Percentiles rank a stretch among this genome's conserved stretches.
These are phyloP conservation scores for Lichtheimia ramosa DNA, from an alignment of 371 early-diverging fungal species.

Conservation along the genomic window DNA sequence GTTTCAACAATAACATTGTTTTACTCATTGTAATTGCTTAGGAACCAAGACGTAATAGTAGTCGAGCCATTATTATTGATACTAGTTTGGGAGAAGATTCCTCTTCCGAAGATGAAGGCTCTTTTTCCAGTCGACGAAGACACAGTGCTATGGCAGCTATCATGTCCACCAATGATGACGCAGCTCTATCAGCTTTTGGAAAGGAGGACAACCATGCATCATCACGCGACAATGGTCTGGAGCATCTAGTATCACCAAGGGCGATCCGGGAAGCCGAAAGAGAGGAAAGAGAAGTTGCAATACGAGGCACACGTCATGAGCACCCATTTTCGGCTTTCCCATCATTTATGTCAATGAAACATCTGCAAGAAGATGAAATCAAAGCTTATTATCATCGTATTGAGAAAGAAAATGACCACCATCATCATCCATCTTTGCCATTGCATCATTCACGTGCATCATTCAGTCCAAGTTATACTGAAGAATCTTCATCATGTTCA, in stretches of 20 bases:
- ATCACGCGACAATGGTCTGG: not conserved
- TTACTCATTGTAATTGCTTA: not conserved
- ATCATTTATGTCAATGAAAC: constrained; percentile 26
- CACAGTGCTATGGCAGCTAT: not conserved
- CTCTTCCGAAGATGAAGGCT: not conserved
- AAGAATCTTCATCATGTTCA: constrained; percentile 7
- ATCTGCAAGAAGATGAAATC: constrained; percentile 14
- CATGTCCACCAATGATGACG: not conserved
- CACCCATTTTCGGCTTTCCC: constrained; percentile 29
- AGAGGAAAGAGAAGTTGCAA: constrained; percentile 42
- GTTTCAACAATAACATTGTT: not conserved
- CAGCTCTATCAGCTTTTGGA: not conserved
- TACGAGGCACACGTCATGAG: constrained; percentile 17
- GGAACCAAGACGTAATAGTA: not conserved
- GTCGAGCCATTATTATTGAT: constrained; percentile 9
- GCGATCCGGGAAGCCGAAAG: constrained; percentile 45
- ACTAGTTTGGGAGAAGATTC: not conserved
- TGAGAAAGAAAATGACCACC: not conserved
- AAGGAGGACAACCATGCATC: not conserved
- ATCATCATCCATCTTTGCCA: not conserved
- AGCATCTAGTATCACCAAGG: constrained; percentile 47
- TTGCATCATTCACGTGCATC: not conserved
- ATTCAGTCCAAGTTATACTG: not conserved
- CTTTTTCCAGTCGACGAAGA: too few relatives aligned
- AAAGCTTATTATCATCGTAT: not conserved